Base-by-base conservation (phyloP, 2,329 filamentous ascomycete genomes). In the Neopestalotiopsis sp. region DNA sequence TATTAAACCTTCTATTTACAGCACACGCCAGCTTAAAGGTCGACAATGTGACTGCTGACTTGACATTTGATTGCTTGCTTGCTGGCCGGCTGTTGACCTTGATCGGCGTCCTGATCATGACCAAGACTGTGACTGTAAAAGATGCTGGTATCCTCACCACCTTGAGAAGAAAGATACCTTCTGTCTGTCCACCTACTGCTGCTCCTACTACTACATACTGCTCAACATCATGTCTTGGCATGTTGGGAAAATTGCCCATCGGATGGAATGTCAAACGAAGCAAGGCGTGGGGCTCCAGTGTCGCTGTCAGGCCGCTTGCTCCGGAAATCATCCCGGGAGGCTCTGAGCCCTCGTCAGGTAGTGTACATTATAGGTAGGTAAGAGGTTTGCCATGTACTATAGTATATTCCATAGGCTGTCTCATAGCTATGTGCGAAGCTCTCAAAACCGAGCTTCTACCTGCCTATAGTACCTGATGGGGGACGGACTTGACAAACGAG, bases 281-380 rank as follows among this genome's bases (percentile, higher is more conserved):
- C 57, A 52, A 52, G 45, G 45, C 45, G 45, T 52, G 45, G 45
- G 45, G 45, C 45, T 49, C 13, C n/a, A 14, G 42, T 14, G 60
- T 38, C 32, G 32, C 34, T 63, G 60, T 30, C 60, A 63, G 34
- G 34, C 60, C 60, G 38, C 14, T 63, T 40, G 38, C 14, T 63
- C 62, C 62, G 62, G 62, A 32, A 65, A 28, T 14, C 62, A 65
- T 65, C 38, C 62, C 59, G 59, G 59, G 24, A 62, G 59, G 14
- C 59, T 62, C n/a, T 62, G 12, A 13, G n/a, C 59, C 30, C 34
- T 62, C 34, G 24, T 13, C 30, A n/a, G 34, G 34, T 38, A 38
- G 34, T 38, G 34, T 38, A 38, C 34, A 38, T 38, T 38, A 38
- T 38, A 38, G 34, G 34, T 38, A 38, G 34, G 34, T 38, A 6